Evolutionary conservation across 371 early-diverging fungal species (phyloP).

Genomic region (Gilbertella persicaria): DNA sequence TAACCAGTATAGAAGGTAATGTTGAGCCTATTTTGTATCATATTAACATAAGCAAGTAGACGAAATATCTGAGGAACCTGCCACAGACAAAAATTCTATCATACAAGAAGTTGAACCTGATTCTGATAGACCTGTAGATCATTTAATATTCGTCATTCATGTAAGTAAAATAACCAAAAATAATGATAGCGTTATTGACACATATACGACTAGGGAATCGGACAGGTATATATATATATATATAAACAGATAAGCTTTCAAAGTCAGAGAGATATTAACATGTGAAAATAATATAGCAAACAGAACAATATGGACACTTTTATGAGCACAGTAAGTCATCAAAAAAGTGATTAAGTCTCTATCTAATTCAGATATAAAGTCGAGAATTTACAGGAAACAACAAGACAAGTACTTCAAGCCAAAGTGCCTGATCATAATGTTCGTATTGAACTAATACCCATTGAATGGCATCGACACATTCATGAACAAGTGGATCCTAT

Average conservation of each 20-base stretch:
- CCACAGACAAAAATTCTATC: background rate
- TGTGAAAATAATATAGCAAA: constrained; percentile 42
- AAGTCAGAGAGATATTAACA: constrained; percentile 6
- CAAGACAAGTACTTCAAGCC: constrained; percentile 53
- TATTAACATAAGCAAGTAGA: constrained; percentile 4
- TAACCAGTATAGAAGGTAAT: constrained; percentile 10
- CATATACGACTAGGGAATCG: constrained; percentile 55
- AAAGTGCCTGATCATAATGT: constrained; percentile 52
- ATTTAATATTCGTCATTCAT: constrained; percentile 64
- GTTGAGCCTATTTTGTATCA: background rate
- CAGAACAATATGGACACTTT: constrained; percentile 60
- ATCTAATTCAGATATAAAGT: constrained; percentile 28
- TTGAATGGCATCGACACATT: constrained; percentile 56
- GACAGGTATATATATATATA: constrained; percentile 56
- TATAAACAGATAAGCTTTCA: background rate
- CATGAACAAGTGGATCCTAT: constrained; percentile 54
- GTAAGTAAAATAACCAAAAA: constrained; percentile 26
- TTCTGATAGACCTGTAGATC: constrained; percentile 42
- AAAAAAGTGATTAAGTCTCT: background rate
- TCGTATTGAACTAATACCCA: constrained; percentile 56
- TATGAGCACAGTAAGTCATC: constrained; percentile 49
- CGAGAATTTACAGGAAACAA: constrained; percentile 56
- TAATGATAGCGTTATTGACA: no score
- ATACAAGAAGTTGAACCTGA: constrained; percentile 18
- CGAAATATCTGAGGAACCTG: constrained; percentile 2